Percentiles rank a stretch among this genome's conserved stretches.
phyloP scores from a whole-genome alignment of 345 rosid genomes.

The Abelmoschus esculentus region DNA sequence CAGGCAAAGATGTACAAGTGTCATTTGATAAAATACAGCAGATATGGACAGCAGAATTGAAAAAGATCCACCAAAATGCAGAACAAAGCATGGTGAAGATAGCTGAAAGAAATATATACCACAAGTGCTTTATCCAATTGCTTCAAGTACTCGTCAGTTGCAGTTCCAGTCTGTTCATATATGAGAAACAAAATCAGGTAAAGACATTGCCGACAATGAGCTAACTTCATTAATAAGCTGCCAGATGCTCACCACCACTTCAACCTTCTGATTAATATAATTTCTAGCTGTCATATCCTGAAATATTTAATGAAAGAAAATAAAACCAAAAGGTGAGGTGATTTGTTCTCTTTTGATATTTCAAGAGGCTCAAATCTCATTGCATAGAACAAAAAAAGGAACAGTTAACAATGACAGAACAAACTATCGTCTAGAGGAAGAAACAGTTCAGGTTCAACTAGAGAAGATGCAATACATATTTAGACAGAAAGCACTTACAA shows the following conservation, averaged over 20 bases:
- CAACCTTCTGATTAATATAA: constrained; percentile 71
- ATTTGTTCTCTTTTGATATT: background rate
- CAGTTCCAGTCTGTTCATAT: constrained; percentile 64
- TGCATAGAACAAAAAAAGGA: background rate
- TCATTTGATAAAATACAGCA: background rate
- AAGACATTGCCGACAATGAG: constrained; percentile 10
- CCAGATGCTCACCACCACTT: constrained; percentile 50
- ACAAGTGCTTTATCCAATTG: constrained; percentile 80
- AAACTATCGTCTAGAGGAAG: background rate
- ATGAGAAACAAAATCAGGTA: constrained; percentile 3
- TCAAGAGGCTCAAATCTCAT: constrained; percentile 7
- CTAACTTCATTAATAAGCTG: constrained; percentile 7
- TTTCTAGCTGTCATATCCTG: constrained; percentile 74
- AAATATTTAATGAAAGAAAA: background rate
- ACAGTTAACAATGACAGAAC: background rate
- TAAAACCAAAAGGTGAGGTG: constrained; percentile 9
- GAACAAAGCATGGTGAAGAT: background rate
- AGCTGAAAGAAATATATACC: constrained; percentile 33
- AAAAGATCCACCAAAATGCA: constrained; percentile 3
- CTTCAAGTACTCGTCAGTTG: constrained; percentile 57
- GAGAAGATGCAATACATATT: constrained; percentile 3
- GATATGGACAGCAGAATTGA: background rate
- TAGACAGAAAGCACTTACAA: constrained; percentile 41
- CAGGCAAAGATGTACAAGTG: background rate
- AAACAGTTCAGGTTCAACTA: background rate